phyloP scores from a whole-genome alignment of 2,329 filamentous ascomycete genomes.

The Penicillium janthinellum region DNA sequence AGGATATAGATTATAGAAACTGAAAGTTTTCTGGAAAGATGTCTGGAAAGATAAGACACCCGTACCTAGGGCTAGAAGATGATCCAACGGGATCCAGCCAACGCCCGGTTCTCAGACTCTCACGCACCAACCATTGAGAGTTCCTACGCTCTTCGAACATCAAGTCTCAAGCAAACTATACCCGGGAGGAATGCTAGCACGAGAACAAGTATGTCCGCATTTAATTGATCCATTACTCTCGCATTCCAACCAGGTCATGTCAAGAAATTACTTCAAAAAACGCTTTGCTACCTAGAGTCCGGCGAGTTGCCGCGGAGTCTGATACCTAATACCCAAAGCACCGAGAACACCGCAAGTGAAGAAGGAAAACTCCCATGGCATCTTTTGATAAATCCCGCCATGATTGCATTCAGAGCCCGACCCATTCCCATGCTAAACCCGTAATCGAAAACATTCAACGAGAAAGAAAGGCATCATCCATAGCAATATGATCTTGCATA shows the following conservation, averaged over 20 bases:
- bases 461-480: neutral
- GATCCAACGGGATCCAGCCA: too few relatives aligned
- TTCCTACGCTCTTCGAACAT: too few relatives aligned
- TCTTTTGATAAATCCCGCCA: conserved; percentile 4
- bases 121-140: too few relatives aligned
- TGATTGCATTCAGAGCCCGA: neutral
- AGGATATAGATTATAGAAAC: too few relatives aligned
- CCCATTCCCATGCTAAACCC: conserved; percentile 4
- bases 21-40: too few relatives aligned
- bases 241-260: neutral
- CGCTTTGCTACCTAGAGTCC: neutral
- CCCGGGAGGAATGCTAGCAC: too few relatives aligned
- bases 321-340: neutral
- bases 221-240: neutral
- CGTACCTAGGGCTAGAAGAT: too few relatives aligned
- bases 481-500: neutral
- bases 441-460: neutral
- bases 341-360: neutral
- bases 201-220: neutral
- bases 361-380: conserved; percentile 14
- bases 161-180: too few relatives aligned
- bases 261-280: neutral
- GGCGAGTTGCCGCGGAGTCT: neutral
- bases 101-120: too few relatives aligned
- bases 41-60: too few relatives aligned